These are phyloP conservation scores for Flueggea neowawraea DNA, from an alignment of 441 rosid genomes.

Conservation along the genomic window DNA sequence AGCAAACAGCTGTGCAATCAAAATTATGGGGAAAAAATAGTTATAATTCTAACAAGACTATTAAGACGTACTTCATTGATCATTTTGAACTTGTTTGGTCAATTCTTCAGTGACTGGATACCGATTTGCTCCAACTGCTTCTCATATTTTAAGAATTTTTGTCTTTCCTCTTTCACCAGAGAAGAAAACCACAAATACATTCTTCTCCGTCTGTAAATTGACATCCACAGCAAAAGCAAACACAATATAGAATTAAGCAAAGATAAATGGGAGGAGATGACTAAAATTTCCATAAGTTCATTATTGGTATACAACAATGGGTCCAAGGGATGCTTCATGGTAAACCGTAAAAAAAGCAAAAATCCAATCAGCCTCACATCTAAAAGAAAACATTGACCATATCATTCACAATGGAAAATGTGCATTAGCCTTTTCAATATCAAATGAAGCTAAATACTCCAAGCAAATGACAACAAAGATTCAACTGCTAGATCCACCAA, in stretches of 20 bases:
- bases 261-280: background rate
- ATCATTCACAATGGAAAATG: too few species aligned
- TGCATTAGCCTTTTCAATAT: too few species aligned
- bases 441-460: too few species aligned
- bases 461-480: too few species aligned
- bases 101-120: conserved; percentile 82
- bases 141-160: conserved; percentile 87
- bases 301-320: too few species aligned
- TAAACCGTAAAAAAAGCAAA: too few species aligned
- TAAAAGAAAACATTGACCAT: too few species aligned
- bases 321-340: too few species aligned
- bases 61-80: conserved; percentile 47
- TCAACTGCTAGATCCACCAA: too few species aligned
- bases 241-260: conserved; percentile 19
- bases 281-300: too few species aligned
- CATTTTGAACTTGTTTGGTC: conserved; percentile 64
- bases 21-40: background rate
- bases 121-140: conserved; percentile 95
- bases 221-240: background rate
- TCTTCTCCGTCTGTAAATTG: conserved; percentile 79
- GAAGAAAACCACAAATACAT: conserved; percentile 72
- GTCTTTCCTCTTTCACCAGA: conserved; percentile 87
- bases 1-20: background rate
- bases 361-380: too few species aligned
- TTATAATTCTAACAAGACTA: background rate